Percentiles rank a stretch among this genome's conserved stretches.
These are phyloP conservation scores for Hyphopichia burtonii DNA, from an alignment of 1,139 yeast genomes.

Conservation along the genomic window DNA sequence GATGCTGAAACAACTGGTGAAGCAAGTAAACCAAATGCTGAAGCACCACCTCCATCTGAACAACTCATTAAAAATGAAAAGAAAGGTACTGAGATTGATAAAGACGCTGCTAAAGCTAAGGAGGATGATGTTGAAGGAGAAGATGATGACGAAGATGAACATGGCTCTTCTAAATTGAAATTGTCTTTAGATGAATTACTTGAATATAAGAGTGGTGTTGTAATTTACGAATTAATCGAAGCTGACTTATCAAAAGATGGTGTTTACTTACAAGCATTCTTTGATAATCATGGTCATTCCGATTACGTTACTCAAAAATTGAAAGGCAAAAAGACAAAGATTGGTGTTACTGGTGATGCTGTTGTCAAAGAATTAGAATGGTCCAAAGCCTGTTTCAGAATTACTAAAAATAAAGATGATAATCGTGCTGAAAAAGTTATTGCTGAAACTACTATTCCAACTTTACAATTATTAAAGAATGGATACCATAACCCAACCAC, in stretches of 20 bases:
- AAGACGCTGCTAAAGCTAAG: slow-evolving; percentile 14
- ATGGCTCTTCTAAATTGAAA: slow-evolving; percentile 40
- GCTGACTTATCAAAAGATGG: slow-evolving; percentile 55
- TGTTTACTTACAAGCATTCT: slow-evolving; percentile 66
- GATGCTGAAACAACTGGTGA: slow-evolving; percentile 16
- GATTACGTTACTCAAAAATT: slow-evolving; percentile 55
- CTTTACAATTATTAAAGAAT: slow-evolving; percentile 63
- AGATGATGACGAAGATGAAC: slow-evolving; percentile 32
- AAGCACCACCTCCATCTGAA: slow-evolving; percentile 5
- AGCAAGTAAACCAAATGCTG: background rate
- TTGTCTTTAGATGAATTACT: slow-evolving; percentile 64
- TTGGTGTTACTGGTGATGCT: slow-evolving; percentile 69
- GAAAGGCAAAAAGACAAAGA: slow-evolving; percentile 32
- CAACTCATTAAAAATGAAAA: slow-evolving; percentile 9
- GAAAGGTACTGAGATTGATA: slow-evolving; percentile 9
- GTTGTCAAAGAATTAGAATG: slow-evolving; percentile 73
- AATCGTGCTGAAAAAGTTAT: slow-evolving; percentile 58
- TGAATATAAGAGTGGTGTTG: slow-evolving; percentile 70
- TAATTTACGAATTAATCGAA: slow-evolving; percentile 63
- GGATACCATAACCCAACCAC: slow-evolving; percentile 60
- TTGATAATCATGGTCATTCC: slow-evolving; percentile 71
- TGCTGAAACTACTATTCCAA: slow-evolving; percentile 67
- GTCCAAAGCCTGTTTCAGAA: slow-evolving; percentile 64
- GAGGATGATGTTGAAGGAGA: slow-evolving; percentile 35
- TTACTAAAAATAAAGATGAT: slow-evolving; percentile 52